Evolutionary conservation across 441 rosid species (phyloP).

Genomic region (Cnidoscolus chayamansa): DNA sequence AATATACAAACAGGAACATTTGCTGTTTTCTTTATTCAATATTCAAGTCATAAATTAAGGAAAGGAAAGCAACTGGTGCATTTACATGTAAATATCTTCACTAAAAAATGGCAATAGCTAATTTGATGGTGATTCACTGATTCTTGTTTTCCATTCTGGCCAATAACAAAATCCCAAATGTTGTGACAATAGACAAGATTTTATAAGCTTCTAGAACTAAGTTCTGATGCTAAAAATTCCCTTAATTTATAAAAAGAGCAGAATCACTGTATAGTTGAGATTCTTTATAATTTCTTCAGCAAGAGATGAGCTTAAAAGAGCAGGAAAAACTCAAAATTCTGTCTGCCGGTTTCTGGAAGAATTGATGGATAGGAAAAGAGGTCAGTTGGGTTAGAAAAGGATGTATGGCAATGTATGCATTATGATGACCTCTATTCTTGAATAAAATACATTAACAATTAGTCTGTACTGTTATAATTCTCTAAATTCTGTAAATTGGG

Average conservation of each 20-base stretch:
- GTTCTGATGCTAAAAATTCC: not conserved
- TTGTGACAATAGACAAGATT: not conserved
- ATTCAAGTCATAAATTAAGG: not conserved
- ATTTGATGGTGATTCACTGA: not conserved
- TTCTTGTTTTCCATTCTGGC: not conserved
- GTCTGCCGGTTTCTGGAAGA: not conserved
- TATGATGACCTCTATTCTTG: not conserved
- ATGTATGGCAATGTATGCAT: not conserved
- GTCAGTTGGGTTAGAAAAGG: not conserved
- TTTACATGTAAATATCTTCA: not conserved
- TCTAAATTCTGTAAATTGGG: not conserved
- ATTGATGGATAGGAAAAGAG: not conserved
- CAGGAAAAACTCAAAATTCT: not conserved
- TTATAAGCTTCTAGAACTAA: not conserved
- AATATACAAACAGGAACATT: not conserved
- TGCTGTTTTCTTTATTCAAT: not conserved
- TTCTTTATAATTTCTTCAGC: constrained; percentile 6
- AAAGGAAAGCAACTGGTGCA: not conserved
- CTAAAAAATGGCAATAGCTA: not conserved
- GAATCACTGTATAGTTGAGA: not conserved
- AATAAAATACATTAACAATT: not conserved
- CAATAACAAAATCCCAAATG: not conserved
- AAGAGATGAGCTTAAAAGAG: not conserved
- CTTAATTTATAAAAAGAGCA: not conserved
- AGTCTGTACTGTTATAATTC: not conserved